Conservation (phyloP, 2,329 filamentous ascomycete species). For the Aspergillus hortae region DNA sequence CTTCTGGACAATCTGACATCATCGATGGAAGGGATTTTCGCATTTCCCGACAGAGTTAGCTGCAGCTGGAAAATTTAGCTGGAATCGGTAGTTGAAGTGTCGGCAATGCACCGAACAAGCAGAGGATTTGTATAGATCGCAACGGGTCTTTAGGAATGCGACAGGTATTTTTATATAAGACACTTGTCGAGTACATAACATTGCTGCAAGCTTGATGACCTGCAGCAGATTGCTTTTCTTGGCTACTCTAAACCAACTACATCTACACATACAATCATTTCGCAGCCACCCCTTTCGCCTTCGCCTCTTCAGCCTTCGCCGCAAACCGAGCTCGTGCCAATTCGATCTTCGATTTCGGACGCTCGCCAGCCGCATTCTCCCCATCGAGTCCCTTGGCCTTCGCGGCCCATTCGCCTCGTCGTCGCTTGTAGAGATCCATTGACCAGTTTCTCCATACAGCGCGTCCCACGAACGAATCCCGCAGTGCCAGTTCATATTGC, state of each 20-base stretch:
- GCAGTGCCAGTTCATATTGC: slow-evolving; percentile 55
- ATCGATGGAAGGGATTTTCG: slow-evolving; percentile 2
- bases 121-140: too few relatives aligned
- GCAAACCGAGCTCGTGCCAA: slow-evolving; percentile 57
- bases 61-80: background rate
- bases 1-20: slow-evolving; percentile 12
- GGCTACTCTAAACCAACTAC: background rate
- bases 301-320: slow-evolving; percentile 31
- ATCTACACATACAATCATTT: background rate
- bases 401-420: slow-evolving; percentile 61
- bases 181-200: background rate
- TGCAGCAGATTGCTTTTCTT: background rate
- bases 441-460: slow-evolving; percentile 72
- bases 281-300: slow-evolving; percentile 9
- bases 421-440: slow-evolving; percentile 67
- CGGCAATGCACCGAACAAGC: background rate
- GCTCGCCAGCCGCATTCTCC: slow-evolving; percentile 21
- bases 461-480: slow-evolving; percentile 63
- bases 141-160: background rate
- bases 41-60: too few relatives aligned
- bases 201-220: too few relatives aligned
- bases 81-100: background rate
- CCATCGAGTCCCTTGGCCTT: slow-evolving; percentile 53
- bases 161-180: background rate
- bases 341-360: slow-evolving; percentile 52